Evolutionary conservation across 2,329 filamentous ascomycete species (phyloP), one percentile per base, ranked within the genome.

Genomic region (Fusarium torreyae): DNA sequence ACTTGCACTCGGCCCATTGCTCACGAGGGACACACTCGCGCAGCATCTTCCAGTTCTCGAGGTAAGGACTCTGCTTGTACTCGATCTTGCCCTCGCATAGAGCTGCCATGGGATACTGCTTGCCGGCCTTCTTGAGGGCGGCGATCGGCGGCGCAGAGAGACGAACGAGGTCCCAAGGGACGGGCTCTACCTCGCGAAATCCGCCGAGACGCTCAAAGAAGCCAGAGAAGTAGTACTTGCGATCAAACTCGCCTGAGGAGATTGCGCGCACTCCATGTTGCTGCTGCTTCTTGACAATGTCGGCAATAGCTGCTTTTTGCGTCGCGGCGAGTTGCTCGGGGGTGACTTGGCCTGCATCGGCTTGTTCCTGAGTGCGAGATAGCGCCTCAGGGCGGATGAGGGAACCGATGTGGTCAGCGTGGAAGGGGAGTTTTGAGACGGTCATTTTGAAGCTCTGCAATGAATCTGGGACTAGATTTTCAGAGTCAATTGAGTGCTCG

Each of bases 341-440:
- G 2, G 76, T 74, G 61, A 75, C 69, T 83, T 62, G 85, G 78
- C 76, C 86, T 77, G 69, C 84, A 81, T 78, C 91, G 84, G 78
- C 77, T n/a, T 76, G 66, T 11, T 73, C 66, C 60, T 80, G 77
- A 48, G 87, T 86, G 46, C 87, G 82, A 15, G 91, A 83, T 26
- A 93, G 85, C 52, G 85, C 80, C 53, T 87, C 78, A 1, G 91
- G 90, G 33, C 91, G 89, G 60, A 93, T 86, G 33, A 93, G 83
- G 15, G 90, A 92, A 50, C 91, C 91, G 65, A 92, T 85, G 70
- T 93, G 91, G 80, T 93, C 91, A 63, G 90, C 90, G 75, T 91
- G 86, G 80, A 92, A 93, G 50, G 89, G 90, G 13, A 81, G 76
- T 57, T 74, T 74, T 34, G 73, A 69, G 38, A 50, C 68, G 33